Evolutionary conservation across 2,329 filamentous ascomycete genomes (phyloP), one percentile per base, ranked within the genome.

Genomic region (Botrytis pseudocinerea): DNA sequence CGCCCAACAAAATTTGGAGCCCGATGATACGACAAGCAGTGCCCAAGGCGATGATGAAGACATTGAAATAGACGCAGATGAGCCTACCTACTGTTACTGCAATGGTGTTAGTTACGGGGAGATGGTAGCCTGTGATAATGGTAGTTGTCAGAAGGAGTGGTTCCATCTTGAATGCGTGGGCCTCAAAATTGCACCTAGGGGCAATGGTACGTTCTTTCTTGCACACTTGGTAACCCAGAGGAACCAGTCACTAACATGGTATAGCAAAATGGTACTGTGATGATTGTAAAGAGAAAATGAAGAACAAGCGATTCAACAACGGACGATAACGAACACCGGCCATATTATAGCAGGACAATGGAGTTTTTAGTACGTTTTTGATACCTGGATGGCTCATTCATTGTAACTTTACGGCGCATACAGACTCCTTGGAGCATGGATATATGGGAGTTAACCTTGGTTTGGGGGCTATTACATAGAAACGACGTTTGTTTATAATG

Each of bases 101-200:
- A 92, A 94, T 77, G 88, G 90, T 65, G 90, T 94, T 71, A 94
- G 92, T 78, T 95, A 94, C 79, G 92, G 93, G 32, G 92, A 93
- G 82, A 95, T 95, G 93, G 92, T 95, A 61, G 93, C 91, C 3
- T 95, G 92, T 79, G 93, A 95, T 80, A 90, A 89, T 12, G 88
- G 91, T 74, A 88, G 89, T 66, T 95, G 93, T 82, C 87, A 89
- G 76, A 87, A 89, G 75, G 92, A 95, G 82, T 95, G 93, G 93
- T 95, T 95, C 84, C 93, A 95, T 85, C 83, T 96, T 68, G 91
- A 91, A 68, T 96, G 93, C 81, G 93, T 94, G 44, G 93, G 93
- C 40, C 82, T 96, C 78, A 92, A 91, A 78, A 92, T 92, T 74
- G 92, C 93, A 70, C 93, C 93, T n/a, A 90, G 88, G 73, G 89